phyloP scores from a whole-genome alignment of 305 asterid species.

The Fraxinus albicans region DNA sequence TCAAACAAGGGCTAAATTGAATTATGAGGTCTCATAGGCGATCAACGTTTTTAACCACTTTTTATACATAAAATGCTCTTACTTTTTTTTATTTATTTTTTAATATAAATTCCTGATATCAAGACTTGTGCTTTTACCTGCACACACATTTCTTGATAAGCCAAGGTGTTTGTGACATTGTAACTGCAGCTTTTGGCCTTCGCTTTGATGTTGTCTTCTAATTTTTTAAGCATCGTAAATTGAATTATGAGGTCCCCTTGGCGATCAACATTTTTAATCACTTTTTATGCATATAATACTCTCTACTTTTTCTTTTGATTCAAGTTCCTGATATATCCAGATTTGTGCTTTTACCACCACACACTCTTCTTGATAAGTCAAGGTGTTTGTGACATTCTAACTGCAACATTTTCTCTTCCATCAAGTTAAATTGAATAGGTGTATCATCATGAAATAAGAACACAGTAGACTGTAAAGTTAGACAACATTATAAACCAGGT shows the following conservation, averaged over 20 bases:
- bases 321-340: not conserved
- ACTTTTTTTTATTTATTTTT: no score
- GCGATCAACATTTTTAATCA: not conserved
- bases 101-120: no score
- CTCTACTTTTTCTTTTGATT: not conserved
- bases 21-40: no score
- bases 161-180: no score
- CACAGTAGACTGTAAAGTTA: not conserved
- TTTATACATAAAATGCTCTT: no score
- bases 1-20: no score
- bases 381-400: not conserved
- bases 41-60: no score
- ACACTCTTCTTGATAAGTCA: not conserved
- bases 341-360: not conserved
- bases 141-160: no score
- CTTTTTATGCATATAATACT: not conserved
- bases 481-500: not conserved
- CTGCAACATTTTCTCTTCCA: not conserved
- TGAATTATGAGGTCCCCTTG: not conserved
- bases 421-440: not conserved
- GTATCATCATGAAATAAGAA: not conserved
- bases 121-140: no score
- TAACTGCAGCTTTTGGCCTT: not conserved
- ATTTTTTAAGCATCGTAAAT: not conserved
- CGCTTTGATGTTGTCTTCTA: not conserved